phyloP scores from a whole-genome alignment of 208 protist species.

The Lotmaria passim region DNA sequence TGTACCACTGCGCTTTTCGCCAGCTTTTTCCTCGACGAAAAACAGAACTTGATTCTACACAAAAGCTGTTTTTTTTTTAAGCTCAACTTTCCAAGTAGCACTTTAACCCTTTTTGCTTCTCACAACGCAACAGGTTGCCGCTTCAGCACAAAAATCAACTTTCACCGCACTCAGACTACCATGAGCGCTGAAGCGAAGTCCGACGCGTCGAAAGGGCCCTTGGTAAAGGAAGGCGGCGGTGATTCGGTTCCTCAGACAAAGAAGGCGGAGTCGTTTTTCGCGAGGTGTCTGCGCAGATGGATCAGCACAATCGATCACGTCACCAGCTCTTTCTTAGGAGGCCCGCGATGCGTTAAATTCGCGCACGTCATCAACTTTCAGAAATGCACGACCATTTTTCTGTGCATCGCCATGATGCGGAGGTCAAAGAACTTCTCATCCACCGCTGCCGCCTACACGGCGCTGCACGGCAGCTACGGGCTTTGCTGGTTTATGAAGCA shows the following conservation, averaged over 20 bases:
- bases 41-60: no score
- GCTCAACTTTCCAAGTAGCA: no score
- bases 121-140: no score
- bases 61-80: no score
- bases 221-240: not conserved
- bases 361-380: constrained; percentile 85
- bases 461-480: constrained; percentile 87
- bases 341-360: constrained; percentile 65
- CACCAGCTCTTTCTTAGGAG: constrained; percentile 55
- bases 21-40: not conserved
- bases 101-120: no score
- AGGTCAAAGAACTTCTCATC: constrained; percentile 69
- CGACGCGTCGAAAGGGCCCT: not conserved
- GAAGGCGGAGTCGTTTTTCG: constrained; percentile 19
- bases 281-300: constrained; percentile 48
- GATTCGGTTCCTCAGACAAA: not conserved
- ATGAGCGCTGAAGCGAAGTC: not conserved
- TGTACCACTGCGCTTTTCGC: not conserved
- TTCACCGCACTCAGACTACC: not conserved
- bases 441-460: constrained; percentile 86
- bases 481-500: constrained; percentile 91
- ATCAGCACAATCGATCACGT: constrained; percentile 50
- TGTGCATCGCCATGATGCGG: constrained; percentile 76
- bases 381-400: constrained; percentile 72
- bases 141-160: not conserved